phyloP scores from a whole-genome alignment of 1,139 yeast species.

The Yamadazyma oceani region DNA sequence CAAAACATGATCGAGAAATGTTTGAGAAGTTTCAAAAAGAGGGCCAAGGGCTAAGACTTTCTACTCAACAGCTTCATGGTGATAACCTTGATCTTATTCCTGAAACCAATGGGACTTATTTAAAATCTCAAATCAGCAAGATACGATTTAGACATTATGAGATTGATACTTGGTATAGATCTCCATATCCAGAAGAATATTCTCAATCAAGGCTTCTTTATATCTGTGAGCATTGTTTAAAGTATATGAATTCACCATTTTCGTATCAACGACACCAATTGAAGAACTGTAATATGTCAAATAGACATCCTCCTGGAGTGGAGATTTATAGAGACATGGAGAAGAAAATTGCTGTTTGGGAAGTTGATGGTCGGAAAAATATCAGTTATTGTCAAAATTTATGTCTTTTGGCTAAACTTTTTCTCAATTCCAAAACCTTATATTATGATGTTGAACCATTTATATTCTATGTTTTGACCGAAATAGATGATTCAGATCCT shows the following conservation, averaged over 20 bases:
- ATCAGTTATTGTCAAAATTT: conserved; percentile 83
- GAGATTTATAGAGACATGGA: conserved; percentile 73
- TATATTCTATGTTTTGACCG: conserved; percentile 81
- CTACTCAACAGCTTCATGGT: conserved; percentile 6
- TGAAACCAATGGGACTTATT: conserved; percentile 8
- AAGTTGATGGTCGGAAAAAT: conserved; percentile 87
- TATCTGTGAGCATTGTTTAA: conserved; percentile 83
- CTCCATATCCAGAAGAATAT: conserved; percentile 92
- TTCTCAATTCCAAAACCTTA: conserved; percentile 84
- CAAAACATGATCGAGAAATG: conserved; percentile 44
- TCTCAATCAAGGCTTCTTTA: conserved; percentile 61
- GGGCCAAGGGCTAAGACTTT: conserved; percentile 24
- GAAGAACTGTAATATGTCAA: conserved; percentile 59
- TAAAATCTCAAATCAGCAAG: conserved; percentile 38
- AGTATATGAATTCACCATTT: conserved; percentile 73
- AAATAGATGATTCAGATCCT: conserved; percentile 50
- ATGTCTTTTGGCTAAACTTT: conserved; percentile 85
- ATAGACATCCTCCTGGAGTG: conserved; percentile 81
- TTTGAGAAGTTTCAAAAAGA: conserved; percentile 37
- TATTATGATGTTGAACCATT: conserved; percentile 96
- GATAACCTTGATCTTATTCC: neutral
- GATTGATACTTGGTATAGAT: conserved; percentile 88
- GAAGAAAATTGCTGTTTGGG: conserved; percentile 70
- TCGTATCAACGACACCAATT: conserved; percentile 67
- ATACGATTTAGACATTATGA: conserved; percentile 72